Evolutionary conservation across 164 flowering plant genomes (phyloP), one percentile per base, ranked within the genome.

Genomic region (Nymphaea colorata): DNA sequence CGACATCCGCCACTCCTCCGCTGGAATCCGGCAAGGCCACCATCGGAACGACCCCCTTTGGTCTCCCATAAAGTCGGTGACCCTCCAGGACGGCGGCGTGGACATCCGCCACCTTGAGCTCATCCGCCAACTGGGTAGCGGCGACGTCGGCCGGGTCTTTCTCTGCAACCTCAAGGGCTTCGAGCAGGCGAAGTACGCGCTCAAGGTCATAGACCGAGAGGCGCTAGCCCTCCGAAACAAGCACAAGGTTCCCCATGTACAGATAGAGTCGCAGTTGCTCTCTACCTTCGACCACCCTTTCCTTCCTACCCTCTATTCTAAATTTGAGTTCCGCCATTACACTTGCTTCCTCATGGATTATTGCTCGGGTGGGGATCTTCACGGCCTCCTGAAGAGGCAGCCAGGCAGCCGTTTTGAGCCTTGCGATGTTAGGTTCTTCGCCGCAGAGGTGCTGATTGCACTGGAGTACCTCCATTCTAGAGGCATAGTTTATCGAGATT

Each of bases 391-490:
- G 41, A 77, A 79, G 3, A 74, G 73, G 10, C 93, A 84, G 69
- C 90, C 91, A 5, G 61, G 55, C 2, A 68, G 75, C 76, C 84
- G 88, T 14, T 62, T 91, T 3, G 65, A 84, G 3, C 14, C 83
- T 36, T 69, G 67, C 17, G 73, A 92, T 4, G 94, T 82, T 8
- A 41, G 96, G 76, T 61, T 61, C 42, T 61, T 17, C 25, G 64
- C 64, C 25, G 90, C 96, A 25, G 98, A 93, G 72, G 97, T 93
- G 45, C 84, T 93, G 61, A 88, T 93, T 69, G 98, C 96, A 42
- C 70, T 93, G 73, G 98, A 93, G 74, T 93, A 93, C 72, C 75
- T 93, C 62, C 98, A 93, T 80, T 86, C 88, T 77, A 83, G 87
- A 62, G 98, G 98, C 18, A 79, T 93, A 15, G 84, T 93, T 3